phyloP scores from a whole-genome alignment of 176 grass and related monocot genomes.

The Areca catechu region DNA sequence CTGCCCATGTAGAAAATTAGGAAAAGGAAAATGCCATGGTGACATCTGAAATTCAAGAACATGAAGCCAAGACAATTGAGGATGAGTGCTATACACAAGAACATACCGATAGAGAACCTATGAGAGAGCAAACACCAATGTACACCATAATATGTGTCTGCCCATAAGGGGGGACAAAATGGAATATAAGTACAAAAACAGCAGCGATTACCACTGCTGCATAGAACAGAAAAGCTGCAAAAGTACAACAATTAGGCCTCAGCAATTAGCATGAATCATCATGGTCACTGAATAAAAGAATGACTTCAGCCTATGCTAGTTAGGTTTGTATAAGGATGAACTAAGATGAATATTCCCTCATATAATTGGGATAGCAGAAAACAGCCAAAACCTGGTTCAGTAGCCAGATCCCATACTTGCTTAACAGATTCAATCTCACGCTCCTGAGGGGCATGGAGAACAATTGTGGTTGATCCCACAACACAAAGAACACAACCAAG shows the following conservation, averaged over 20 bases:
- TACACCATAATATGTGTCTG: constrained; percentile 92
- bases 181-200: constrained; percentile 45
- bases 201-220: constrained; percentile 41
- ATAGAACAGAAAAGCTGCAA: constrained; percentile 66
- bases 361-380: background rate
- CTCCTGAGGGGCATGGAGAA: constrained; percentile 81
- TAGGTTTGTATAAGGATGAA: no score
- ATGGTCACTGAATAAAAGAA: no score
- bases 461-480: constrained; percentile 75
- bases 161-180: constrained; percentile 62
- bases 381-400: constrained; percentile 62
- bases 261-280: background rate
- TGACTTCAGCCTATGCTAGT: no score
- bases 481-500: constrained; percentile 76
- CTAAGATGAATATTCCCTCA: no score
- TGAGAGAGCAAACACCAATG: constrained; percentile 82
- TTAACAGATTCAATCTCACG: constrained; percentile 63
- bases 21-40: background rate
- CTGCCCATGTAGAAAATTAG: constrained; percentile 23
- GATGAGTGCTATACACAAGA: background rate
- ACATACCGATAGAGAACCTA: constrained; percentile 74
- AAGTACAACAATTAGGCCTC: constrained; percentile 5
- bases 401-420: constrained; percentile 80
- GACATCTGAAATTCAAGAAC: background rate
- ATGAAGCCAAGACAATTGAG: background rate